Evolutionary conservation across 1,284 basidiomycete genomes (phyloP), one percentile per base, ranked within the genome.

Genomic region (Microbotryum lychnidis-dioicae): DNA sequence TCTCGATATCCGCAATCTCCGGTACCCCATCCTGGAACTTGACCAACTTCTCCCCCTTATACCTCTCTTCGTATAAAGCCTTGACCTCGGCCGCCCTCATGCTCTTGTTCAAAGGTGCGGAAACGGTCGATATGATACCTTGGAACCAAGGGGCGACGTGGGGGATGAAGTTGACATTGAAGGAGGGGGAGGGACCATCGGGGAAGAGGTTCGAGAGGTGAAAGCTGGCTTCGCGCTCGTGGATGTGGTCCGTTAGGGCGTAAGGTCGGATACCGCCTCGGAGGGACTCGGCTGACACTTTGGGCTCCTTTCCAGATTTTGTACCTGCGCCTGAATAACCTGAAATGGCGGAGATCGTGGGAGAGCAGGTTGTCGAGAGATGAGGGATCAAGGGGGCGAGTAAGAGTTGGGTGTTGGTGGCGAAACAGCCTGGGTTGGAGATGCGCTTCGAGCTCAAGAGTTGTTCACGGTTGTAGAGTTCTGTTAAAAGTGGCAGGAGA

Each of bases 311-410:
- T 45, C 83, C 83, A 6, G 85, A 81, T 69, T 91, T 80, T 8
- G 96, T 98, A 2, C 94, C 94, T 0, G 89, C 94, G 54, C 94
- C 94, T 63, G 88, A 91, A 77, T 92, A 97, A 1, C 94, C 94
- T 1, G 91, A 94, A 51, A 97, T 76, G 23, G 90, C 94, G 73
- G 97, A 93, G 42, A 98, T 84, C 0, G 91, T 91, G 0, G 94
- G 91, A 42, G 37, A 42, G 16, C 37, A 42, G 1, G 78, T 77
- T 1, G 80, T 78, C 62, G 84, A 80, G 67, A 94, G 75, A 75
- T 86, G 82, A 56, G 84, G 80, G 61, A 97, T 80, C 20, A 98
- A 80, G 20, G 94, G 94, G 0, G 91, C 94, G 65, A 97, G 78
- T 54, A 98, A 83, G 63, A 97, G 81, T 76, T 98, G 94, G 7